phyloP scores from a whole-genome alignment of 192 early-diverging fungal species.

The Globomyces pollinis-pini region DNA sequence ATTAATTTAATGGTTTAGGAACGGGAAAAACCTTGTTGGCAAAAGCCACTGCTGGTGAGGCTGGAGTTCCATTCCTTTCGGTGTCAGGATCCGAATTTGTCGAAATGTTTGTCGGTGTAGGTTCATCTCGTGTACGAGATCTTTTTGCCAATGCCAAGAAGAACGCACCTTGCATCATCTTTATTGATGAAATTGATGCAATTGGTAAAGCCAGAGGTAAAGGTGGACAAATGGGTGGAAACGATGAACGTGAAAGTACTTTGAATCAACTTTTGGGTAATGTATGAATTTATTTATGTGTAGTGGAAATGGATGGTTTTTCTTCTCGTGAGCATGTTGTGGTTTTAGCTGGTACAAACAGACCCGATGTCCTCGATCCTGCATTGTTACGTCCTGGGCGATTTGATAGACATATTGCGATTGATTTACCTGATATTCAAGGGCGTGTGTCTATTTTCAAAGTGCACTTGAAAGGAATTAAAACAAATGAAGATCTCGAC shows the following conservation, averaged over 20 bases:
- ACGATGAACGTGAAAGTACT: slow-evolving; percentile 96
- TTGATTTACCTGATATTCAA: slow-evolving; percentile 95
- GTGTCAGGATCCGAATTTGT: slow-evolving; percentile 99
- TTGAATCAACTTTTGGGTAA: slow-evolving; percentile 95
- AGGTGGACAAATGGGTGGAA: slow-evolving; percentile 79
- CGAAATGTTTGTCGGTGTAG: slow-evolving; percentile 99
- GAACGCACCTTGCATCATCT: slow-evolving; percentile 96
- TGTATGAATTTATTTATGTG: too few species aligned
- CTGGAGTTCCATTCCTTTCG: slow-evolving; percentile 92
- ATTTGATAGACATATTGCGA: slow-evolving; percentile 96
- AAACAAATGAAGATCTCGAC: slow-evolving; percentile 61
- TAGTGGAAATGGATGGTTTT: slow-evolving; percentile 99
- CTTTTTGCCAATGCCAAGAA: slow-evolving; percentile 97
- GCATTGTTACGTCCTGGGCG: slow-evolving; percentile 95
- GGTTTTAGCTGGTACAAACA: slow-evolving; percentile 95
- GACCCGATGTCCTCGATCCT: slow-evolving; percentile 93
- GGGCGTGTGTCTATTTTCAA: slow-evolving; percentile 94
- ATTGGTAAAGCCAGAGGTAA: slow-evolving; percentile 96
- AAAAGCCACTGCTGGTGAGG: slow-evolving; percentile 98
- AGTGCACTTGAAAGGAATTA: slow-evolving; percentile 89
- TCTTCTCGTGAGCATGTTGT: slow-evolving; percentile 81
- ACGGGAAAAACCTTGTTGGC: slow-evolving; percentile 98
- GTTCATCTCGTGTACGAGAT: slow-evolving; percentile 86
- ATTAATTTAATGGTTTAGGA: slow-evolving; percentile 57
- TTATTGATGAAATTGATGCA: slow-evolving; percentile 99